These are phyloP conservation scores for Eimeria acervulina DNA, from an alignment of 169 alveolate species.

Conservation along the genomic window DNA sequence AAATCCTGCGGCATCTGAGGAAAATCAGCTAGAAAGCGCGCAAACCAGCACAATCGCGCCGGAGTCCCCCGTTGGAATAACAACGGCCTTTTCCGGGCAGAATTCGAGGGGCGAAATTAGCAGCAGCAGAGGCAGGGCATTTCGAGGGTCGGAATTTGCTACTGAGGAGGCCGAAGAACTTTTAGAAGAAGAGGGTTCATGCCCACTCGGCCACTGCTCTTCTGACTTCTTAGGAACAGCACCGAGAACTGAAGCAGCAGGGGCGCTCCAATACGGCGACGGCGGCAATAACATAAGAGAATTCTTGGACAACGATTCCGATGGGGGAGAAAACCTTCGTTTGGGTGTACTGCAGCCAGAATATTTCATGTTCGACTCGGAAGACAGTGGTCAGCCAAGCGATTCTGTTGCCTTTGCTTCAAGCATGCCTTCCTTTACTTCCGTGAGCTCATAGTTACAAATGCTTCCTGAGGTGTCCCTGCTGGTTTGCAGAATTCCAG, in stretches of 20 bases:
- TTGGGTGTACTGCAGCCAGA: slow-evolving; percentile 6
- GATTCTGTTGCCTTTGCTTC: background rate
- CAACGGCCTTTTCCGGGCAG: background rate
- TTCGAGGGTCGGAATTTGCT: background rate
- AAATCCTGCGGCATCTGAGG: background rate
- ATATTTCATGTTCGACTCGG: background rate
- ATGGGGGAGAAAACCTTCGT: background rate
- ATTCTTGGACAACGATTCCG: background rate
- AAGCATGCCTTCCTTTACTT: background rate
- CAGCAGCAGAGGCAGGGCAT: slow-evolving; percentile 24
- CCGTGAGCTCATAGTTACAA: background rate
- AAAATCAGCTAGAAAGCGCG: background rate
- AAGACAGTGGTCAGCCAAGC: background rate
- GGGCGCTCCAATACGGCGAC: background rate
- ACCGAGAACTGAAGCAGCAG: background rate
- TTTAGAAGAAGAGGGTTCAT: background rate
- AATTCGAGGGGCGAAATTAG: background rate
- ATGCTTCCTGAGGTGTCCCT: background rate
- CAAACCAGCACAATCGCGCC: background rate
- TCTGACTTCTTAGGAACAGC: slow-evolving; percentile 35
- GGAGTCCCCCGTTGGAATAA: background rate
- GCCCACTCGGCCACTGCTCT: slow-evolving; percentile 33
- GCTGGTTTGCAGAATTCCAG: background rate
- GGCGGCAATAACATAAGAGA: background rate
- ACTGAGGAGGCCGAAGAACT: background rate